Base-by-base conservation (phyloP, 345 rosid species). In the Gossypium ekmanianum region DNA sequence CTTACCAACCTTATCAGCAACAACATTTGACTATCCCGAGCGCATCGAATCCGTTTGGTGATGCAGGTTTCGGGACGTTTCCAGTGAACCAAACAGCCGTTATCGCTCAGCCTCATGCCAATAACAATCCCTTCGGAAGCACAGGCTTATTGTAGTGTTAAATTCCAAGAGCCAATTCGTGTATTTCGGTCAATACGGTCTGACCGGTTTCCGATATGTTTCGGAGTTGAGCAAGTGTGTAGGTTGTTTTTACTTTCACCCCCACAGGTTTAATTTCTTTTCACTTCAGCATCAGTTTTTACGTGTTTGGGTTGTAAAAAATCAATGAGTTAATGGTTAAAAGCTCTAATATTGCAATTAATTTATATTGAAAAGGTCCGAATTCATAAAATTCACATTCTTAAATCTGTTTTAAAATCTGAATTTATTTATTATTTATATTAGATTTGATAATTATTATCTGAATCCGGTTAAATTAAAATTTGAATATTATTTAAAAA, bases 31-130 rank as follows among this genome's bases (percentile, higher is more conserved):
- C 78, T 84, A 79, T 71, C 20, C 26, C 27, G 80, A 77, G 52
- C 78, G 72, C 88, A 11, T 47, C 93, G 50, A 94, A 94, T 83
- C 98, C 97, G 45, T 94, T 92, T 52, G 93, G 92, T 27, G 98
- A 94, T 76, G 9, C 81, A 0, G 88, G 85, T 34, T 87, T 88
- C 6, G 85, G 82, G 55, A 68, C 87, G 50, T 83, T 80, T 69
- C 88, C 90, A 0, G 71, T 56, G 6, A 80, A 82, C 75, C 44
- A 69, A 69, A 27, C 55, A 18, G 2, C 59, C 14, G 81, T 88
- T 2, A 72, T 65, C n/a, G 18, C 71, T 57, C 87, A 87, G 47
- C 80, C 86, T n/a, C 88, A 85, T 48, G 58, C 83, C 27, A 85
- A 72, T 79, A 85, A 72, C 79, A 94, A 91, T 80, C 98, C 98